Evolutionary conservation across 768 basidiomycete species (phyloP), one percentile per base, ranked within the genome.

Genomic region (Candolleomyces efflorescens): DNA sequence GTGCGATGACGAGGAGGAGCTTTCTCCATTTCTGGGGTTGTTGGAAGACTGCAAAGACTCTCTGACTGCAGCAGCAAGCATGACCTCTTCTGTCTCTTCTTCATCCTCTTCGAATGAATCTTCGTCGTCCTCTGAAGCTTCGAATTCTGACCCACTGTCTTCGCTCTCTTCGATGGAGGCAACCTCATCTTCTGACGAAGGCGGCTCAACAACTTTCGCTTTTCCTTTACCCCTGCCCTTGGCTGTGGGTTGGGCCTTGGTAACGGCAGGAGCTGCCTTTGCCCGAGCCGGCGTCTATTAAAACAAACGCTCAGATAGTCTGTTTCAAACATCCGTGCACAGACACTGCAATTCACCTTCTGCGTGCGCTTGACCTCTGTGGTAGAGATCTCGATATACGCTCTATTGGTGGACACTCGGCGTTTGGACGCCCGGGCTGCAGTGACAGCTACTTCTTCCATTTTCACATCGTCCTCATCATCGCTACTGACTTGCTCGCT

Each of bases 121-220:
- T 44, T 75, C 75, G 23, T 75, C 75, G 18, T 70, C 67, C 13
- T 71, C 67, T 23, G 78, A 77, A 3, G 59, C 73, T 43, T 80
- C 73, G 61, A 86, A 89, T 56, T 87, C 86, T 41, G 88, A 89
- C 24, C 77, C 84, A 66, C 79, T 82, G 54, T 75, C 79, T 27
- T 79, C 79, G 17, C 60, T 61, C 57, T 87, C 85, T 11, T 76
- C 72, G 24, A 78, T 63, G 15, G 49, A 50, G 15, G 49, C 24
- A 39, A 74, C 63, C 18, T 71, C 76, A 44, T 72, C 69, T 18
- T 79, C 73, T 38, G 72, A 74, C 23, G 63, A 59, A 11, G 65
- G 67, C 39, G 70, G 70, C 47, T 66, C 51, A 15, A 56, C 56
- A 20, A 67, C 65, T 66, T 69, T 55, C 58, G 64, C 71, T 67